A percentile compares a stretch with the other conserved stretches of the same genome.
phyloP scores from a whole-genome alignment of 225 moss, liverwort and hornwort species.

The Antitrichia curtipendula region DNA sequence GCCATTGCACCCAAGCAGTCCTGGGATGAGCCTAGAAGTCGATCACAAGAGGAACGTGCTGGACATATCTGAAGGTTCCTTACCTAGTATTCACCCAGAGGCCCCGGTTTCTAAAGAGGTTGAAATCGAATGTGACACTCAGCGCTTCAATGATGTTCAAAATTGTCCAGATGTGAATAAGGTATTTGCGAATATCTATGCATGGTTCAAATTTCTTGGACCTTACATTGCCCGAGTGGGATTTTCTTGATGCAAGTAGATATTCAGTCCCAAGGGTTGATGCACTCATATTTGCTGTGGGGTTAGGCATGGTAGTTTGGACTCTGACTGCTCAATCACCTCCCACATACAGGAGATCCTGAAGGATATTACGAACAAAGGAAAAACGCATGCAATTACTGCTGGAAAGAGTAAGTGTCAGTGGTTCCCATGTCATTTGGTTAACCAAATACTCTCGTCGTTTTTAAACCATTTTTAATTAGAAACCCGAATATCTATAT shows the following conservation, averaged over 20 bases:
- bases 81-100: not conserved
- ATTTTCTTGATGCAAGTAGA: not conserved
- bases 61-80: not conserved
- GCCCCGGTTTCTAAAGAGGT: not conserved
- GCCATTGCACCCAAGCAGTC: not conserved
- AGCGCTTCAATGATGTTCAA: not conserved
- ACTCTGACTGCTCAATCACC: not conserved
- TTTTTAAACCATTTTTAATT: not conserved
- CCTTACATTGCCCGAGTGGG: not conserved
- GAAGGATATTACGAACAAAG: slow-evolving; percentile 16
- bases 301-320: not conserved
- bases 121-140: slow-evolving; percentile 1
- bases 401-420: slow-evolving; percentile 35
- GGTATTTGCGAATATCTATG: not conserved
- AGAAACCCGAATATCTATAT: not conserved
- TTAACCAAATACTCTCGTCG: not conserved
- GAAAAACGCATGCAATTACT: not conserved
- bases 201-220: not conserved
- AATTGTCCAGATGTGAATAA: not conserved
- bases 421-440: not conserved
- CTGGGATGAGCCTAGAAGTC: not conserved
- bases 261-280: not conserved
- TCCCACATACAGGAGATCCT: slow-evolving; percentile 8
- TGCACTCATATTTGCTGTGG: not conserved
- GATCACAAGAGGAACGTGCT: not conserved